A percentile compares a stretch with the other conserved stretches of the same genome.
These are phyloP conservation scores for Luffa aegyptiaca DNA, from an alignment of 306 rosid species.

Conservation along the genomic window DNA sequence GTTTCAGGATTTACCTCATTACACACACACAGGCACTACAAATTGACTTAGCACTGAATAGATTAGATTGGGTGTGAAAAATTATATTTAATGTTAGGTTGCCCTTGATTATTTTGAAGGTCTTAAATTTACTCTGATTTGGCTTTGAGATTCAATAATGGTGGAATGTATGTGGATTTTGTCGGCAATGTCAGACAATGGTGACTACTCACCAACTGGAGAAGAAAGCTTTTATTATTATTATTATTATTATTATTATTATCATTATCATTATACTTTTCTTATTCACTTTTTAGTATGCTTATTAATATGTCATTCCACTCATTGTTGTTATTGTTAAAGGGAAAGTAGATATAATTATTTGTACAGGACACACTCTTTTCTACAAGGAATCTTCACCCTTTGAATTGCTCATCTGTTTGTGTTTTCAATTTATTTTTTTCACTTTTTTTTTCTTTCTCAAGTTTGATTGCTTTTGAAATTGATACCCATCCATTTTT, in stretches of 20 bases:
- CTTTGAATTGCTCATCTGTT: constrained; percentile 53
- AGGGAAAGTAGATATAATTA: constrained; percentile 65
- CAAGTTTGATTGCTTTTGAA: constrained; percentile 32
- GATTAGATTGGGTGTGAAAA: neutral
- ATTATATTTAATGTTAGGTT: neutral
- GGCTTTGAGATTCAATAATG: constrained; percentile 34
- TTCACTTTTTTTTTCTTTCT: constrained; percentile 20
- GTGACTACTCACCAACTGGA: constrained; percentile 80
- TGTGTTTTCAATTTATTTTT: constrained; percentile 30
- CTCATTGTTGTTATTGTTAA: constrained; percentile 53
- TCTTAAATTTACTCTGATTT: constrained; percentile 22
- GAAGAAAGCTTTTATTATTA: constrained; percentile 19
- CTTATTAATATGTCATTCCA: constrained; percentile 35
- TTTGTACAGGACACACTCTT: constrained; percentile 62
- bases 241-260: neutral
- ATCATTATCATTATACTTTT: constrained; percentile 10
- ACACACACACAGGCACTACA: neutral
- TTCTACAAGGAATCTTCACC: constrained; percentile 74
- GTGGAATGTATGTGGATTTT: constrained; percentile 48
- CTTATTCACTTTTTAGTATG: constrained; percentile 37
- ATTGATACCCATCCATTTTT: constrained; percentile 19
- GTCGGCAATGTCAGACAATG: constrained; percentile 78
- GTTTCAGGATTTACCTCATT: constrained; percentile 1
- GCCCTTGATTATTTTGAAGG: constrained; percentile 13
- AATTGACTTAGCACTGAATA: neutral